A percentile compares a stretch with the other conserved stretches of the same genome.
phyloP scores from a whole-genome alignment of 176 grass and related monocot species.

The Elaeis guineensis region DNA sequence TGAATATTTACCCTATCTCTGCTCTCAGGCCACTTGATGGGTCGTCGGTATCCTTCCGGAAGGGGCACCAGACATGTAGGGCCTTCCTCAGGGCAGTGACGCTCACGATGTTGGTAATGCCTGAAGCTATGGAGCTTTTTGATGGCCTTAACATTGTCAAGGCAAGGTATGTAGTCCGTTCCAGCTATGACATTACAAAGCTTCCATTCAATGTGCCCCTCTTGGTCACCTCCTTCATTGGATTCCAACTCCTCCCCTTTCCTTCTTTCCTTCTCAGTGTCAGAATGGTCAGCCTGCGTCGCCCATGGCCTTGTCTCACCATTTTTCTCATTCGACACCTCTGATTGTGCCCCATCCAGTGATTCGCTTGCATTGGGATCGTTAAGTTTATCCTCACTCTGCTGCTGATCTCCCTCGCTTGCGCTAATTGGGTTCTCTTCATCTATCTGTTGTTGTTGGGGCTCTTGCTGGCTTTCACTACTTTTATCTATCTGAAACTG shows the following conservation, averaged over 20 bases:
- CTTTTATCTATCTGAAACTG: conserved; percentile 8
- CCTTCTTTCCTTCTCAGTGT: conserved; percentile 57
- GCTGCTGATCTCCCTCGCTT: conserved; percentile 1
- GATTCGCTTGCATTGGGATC: conserved; percentile 6
- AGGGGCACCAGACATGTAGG: conserved; percentile 65
- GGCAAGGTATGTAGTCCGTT: conserved; percentile 87
- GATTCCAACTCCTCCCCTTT: conserved; percentile 29
- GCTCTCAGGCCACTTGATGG: conserved; percentile 81
- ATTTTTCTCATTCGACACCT: conserved; percentile 1
- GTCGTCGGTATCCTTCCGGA: conserved; percentile 48
- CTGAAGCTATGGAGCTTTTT: conserved; percentile 83
- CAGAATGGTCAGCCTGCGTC: conserved; percentile 62
- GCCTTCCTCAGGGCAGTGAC: conserved; percentile 83
- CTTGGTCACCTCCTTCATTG: conserved; percentile 11
- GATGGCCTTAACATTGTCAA: conserved; percentile 85
- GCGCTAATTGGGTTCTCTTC: background rate
- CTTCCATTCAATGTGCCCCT: conserved; percentile 22
- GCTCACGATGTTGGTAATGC: conserved; percentile 77
- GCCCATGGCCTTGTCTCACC: conserved; percentile 41
- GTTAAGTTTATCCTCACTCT: background rate
- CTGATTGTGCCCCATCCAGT: conserved; percentile 20
- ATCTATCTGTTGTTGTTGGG: conserved; percentile 4
- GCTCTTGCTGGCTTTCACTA: conserved; percentile 17
- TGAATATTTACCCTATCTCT: conserved; percentile 53
- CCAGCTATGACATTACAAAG: conserved; percentile 59